Evolutionary conservation across 805 yeast species (phyloP), one percentile per base, ranked within the genome.

Genomic region (Candida lessepsii): DNA sequence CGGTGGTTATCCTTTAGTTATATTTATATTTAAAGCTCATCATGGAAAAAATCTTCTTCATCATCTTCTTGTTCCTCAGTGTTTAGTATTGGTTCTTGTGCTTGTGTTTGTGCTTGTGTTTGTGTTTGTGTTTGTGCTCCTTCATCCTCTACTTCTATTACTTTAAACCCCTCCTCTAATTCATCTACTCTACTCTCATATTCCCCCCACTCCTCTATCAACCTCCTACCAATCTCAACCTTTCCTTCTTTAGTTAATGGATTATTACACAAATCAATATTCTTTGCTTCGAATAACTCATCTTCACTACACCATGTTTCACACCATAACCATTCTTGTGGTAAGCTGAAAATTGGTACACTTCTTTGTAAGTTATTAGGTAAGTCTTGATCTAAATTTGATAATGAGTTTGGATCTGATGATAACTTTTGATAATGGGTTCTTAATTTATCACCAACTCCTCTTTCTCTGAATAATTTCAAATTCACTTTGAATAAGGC

Each of bases 301-400:
- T 73, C 83, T 47, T 81, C 86, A 21, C 80, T 71, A 58, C 96
- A 86, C 96, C 96, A 87, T 0, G 96, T 87, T 54, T 87, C 96
- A 62, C 95, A 88, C 96, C 96, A 88, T 27, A 86, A 65, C 95
- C 95, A 87, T 32, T 86, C 90, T 49, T 82, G 82, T 3, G 88
- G 86, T 31, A 87, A 65, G 7, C 93, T 81, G 52, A 68, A 75
- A 14, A 88, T 88, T 36, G 81, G 83, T 21, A 91, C 60, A 20
- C 61, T 58, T 16, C 68, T 52, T 60, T 93, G 98, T 50, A 90
- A 50, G 54, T 86, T 86, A 60, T 91, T 93, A n/a, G 96, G 89
- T 45, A 91, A 71, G 57, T 93, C 98, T 57, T 91, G 97, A 56
- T 89, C 98, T 44, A 90, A 71, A 53, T 87, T 88, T 9, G 87